Conservation (phyloP, 768 basidiomycete genomes). For the Rhizopogon salebrosus region DNA sequence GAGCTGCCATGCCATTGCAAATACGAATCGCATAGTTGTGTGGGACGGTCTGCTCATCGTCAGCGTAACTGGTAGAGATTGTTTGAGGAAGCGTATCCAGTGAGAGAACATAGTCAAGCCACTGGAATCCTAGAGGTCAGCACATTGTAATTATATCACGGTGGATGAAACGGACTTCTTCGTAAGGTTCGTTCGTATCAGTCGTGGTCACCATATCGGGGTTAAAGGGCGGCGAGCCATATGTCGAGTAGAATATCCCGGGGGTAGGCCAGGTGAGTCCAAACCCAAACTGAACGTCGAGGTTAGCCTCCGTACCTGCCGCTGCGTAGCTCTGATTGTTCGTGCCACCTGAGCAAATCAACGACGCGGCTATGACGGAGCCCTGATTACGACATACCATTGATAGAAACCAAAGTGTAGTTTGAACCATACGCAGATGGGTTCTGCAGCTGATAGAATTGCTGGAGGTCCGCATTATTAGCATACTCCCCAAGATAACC, state of each 20-base stretch:
- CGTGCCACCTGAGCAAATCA: slow-evolving; percentile 41
- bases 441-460: slow-evolving; percentile 44
- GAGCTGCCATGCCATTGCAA: slow-evolving; percentile 58
- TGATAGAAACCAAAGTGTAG: slow-evolving; percentile 50
- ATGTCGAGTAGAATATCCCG: slow-evolving; percentile 56
- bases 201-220: slow-evolving; percentile 39
- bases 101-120: slow-evolving; percentile 54
- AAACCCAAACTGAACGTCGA: slow-evolving; percentile 65
- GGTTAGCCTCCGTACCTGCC: slow-evolving; percentile 60
- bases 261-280: slow-evolving; percentile 62
- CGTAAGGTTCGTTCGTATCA: slow-evolving; percentile 48
- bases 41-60: slow-evolving; percentile 73
- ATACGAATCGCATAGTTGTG: slow-evolving; percentile 47
- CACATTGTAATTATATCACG: not conserved
- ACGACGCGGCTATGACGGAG: not conserved
- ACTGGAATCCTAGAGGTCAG: slow-evolving; percentile 32
- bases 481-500: slow-evolving; percentile 50
- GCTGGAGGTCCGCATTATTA: slow-evolving; percentile 46
- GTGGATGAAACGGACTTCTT: slow-evolving; percentile 26
- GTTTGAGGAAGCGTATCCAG: slow-evolving; percentile 45
- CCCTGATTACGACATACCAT: slow-evolving; percentile 33
- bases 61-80: slow-evolving; percentile 71
- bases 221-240: slow-evolving; percentile 54
- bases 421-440: slow-evolving; percentile 46
- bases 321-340: slow-evolving; percentile 50